Percentiles rank a stretch among this genome's conserved stretches.
Conservation (phyloP, 306 rosid genomes). For the Oemleria cerasiformis region DNA sequence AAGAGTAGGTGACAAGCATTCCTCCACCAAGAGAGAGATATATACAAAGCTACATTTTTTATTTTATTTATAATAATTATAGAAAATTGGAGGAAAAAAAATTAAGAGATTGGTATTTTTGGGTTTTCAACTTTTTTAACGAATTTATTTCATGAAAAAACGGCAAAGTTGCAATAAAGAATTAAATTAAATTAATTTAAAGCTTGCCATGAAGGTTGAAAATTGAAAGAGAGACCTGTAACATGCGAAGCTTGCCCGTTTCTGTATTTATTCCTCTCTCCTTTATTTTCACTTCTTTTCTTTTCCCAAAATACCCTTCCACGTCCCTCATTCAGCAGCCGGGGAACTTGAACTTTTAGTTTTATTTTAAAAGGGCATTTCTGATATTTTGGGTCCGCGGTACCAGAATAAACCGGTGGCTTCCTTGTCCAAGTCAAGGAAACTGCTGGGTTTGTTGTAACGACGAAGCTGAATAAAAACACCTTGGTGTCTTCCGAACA, state of each 20-base stretch:
- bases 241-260: conserved; percentile 60
- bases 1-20: conserved; percentile 80
- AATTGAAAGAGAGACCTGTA: conserved; percentile 39
- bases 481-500: conserved; percentile 6
- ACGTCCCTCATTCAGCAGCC: not conserved
- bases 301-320: conserved; percentile 39
- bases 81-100: not conserved
- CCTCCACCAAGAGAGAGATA: conserved; percentile 61
- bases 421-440: conserved; percentile 63
- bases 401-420: conserved; percentile 48
- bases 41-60: conserved; percentile 31
- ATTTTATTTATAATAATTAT: not conserved
- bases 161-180: conserved; percentile 32
- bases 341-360: not conserved
- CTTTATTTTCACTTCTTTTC: conserved; percentile 8
- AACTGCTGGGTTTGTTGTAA: conserved; percentile 72
- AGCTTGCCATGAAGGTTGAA: conserved; percentile 45
- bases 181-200: conserved; percentile 23
- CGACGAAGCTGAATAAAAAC: conserved; percentile 40
- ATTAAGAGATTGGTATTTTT: not conserved
- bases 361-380: not conserved
- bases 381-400: not conserved
- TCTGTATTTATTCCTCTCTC: conserved; percentile 49
- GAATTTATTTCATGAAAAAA: conserved; percentile 18
- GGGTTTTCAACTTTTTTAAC: conserved; percentile 7